phyloP scores from a whole-genome alignment of 352 stramenopile species.

The Phytopythium cucurbitacearum region DNA sequence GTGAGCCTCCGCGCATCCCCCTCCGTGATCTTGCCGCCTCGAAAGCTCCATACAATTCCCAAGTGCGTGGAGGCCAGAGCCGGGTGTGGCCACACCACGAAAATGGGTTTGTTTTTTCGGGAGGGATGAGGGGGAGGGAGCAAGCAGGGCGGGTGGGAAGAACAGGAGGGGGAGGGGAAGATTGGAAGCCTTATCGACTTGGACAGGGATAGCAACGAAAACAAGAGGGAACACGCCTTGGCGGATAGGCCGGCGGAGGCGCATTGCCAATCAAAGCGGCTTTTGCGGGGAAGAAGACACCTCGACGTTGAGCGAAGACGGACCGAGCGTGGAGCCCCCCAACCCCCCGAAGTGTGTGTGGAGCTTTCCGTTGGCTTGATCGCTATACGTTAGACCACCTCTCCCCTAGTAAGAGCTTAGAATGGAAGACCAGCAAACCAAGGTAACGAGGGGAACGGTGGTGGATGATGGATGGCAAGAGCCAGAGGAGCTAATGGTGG shows the following conservation, averaged over 20 bases:
- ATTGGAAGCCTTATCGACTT: constrained; percentile 2
- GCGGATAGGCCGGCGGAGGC: not conserved
- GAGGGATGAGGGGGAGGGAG: not conserved
- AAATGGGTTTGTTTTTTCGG: constrained; percentile 7
- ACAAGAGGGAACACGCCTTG: constrained; percentile 5
- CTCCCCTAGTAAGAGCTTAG: not conserved
- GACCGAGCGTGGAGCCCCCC: not conserved
- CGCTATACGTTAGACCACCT: not conserved
- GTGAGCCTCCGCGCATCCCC: constrained; percentile 5
- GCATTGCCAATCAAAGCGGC: constrained; percentile 16
- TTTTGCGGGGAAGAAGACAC: constrained; percentile 25
- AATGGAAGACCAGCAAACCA: constrained; percentile 48
- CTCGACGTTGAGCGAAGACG: constrained; percentile 6
- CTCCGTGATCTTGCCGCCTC: not conserved
- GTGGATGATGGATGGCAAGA: not conserved
- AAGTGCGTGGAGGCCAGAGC: not conserved
- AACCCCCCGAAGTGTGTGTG: not conserved
- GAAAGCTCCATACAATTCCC: not conserved
- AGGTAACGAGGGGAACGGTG: constrained; percentile 11
- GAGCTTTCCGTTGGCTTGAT: not conserved
- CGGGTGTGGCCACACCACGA: not conserved
- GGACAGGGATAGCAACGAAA: constrained; percentile 2
- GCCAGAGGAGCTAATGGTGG: not conserved
- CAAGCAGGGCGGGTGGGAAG: not conserved
- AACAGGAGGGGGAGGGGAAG: not conserved